phyloP scores from a whole-genome alignment of 495 filamentous ascomycete genomes.

The Pseudoneurospora amorphoporcata region DNA sequence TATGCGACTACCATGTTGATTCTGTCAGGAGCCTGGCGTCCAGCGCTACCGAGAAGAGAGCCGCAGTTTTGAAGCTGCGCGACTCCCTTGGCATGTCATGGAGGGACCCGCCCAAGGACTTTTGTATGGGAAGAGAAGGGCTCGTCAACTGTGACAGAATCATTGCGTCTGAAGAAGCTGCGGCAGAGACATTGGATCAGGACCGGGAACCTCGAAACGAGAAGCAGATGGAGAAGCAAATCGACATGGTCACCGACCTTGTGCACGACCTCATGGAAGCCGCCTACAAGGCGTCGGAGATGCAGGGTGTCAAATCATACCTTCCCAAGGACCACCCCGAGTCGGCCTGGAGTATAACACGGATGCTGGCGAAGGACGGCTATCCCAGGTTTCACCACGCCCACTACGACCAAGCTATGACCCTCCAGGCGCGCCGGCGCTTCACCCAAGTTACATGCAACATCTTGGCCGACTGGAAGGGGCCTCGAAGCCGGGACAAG shows the following conservation, averaged over 20 bases:
- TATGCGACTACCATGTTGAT: constrained; percentile 3
- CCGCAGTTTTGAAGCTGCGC: background rate
- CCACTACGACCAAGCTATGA: constrained; percentile 1
- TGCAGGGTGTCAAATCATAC: constrained; percentile 1
- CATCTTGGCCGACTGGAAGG: constrained; percentile 23
- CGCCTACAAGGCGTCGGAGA: constrained; percentile 9
- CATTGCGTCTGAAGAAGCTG: constrained; percentile 7
- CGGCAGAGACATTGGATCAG: background rate
- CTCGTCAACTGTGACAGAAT: constrained; percentile 3
- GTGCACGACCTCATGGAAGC: constrained; percentile 16
- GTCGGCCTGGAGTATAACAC: constrained; percentile 19
- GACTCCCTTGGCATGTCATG: constrained; percentile 1
- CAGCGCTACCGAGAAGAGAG: background rate
- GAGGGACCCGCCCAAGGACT: background rate
- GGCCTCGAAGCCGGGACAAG: constrained; percentile 1
- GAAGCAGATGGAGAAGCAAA: constrained; percentile 3
- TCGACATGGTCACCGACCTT: constrained; percentile 10
- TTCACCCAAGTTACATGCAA: constrained; percentile 25
- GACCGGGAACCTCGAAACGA: constrained; percentile 7
- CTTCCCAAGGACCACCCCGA: constrained; percentile 12
- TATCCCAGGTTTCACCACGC: constrained; percentile 28
- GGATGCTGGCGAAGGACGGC: constrained; percentile 19
- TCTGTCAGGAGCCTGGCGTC: background rate
- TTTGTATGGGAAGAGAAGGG: background rate
- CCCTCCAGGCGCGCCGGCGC: constrained; percentile 9